Base-by-base conservation (phyloP, 192 early-diverging fungal genomes). In the Coemansia sp. region DNA sequence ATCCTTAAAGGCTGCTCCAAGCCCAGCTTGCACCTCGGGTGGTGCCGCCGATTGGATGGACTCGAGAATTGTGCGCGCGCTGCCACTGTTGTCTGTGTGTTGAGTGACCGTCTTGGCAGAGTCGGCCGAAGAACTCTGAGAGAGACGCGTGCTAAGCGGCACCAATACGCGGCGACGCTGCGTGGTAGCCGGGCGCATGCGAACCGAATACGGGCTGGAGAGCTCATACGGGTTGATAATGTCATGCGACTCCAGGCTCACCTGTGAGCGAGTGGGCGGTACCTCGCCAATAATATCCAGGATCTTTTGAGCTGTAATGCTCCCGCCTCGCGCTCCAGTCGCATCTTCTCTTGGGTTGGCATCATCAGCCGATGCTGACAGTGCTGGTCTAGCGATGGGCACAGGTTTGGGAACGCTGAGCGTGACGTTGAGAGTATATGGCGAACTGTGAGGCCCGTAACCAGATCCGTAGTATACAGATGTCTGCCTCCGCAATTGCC, bases 271-370 rank as follows among this genome's bases (percentile, higher is more conserved):
- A 10, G 64, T 61, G 0, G 79, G 79, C 5, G 79, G 70, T 13
- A 70, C 68, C 27, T 76, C 79, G 53, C 74, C 62, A 6, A 82
- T 82, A 34, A 82, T 82, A 29, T 76, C 74, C 35, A 82, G 61
- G 40, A 82, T 76, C 49, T 66, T 76, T 37, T 71, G 73, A 4
- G 79, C 79, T 0, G 79, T 82, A 41, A 68, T 76, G 60, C 74
- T 82, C 67, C 74, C 41, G 27, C 11, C 55, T 44, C 22, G 35
- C 5, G 39, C 4, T 18, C 44, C 62, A 63, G 38, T 16, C 9
- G 1, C n/a, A n/a, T 12, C 64, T 0, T 18, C 64, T 4, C 8
- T 30, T 13, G 50, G 16, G 35, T 20, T 7, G 3, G 52, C 9
- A 5, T 30, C 34, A 27, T 32, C 27, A 40, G 40, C 50, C 27